Conservation (phyloP, 2,329 filamentous ascomycete species). For the Pseudogymnoascus verrucosus region DNA sequence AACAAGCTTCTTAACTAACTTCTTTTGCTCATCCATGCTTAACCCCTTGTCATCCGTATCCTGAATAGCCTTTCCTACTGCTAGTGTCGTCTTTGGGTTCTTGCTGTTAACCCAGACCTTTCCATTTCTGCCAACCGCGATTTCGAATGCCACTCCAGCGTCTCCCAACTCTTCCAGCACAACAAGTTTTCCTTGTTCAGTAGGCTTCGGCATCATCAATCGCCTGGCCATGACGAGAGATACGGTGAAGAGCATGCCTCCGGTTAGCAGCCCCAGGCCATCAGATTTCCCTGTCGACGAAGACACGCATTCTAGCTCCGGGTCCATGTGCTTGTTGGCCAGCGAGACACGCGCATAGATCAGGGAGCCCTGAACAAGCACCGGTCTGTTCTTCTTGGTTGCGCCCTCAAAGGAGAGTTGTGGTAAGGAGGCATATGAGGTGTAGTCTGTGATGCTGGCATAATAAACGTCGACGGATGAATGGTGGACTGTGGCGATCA, state of each 20-base stretch:
- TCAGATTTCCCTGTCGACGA: constrained; percentile 80
- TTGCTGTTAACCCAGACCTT: constrained; percentile 85
- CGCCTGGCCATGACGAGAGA: constrained; percentile 76
- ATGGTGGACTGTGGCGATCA: constrained; percentile 79
- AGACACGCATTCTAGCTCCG: constrained; percentile 85
- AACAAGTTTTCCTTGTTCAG: constrained; percentile 54
- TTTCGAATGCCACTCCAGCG: constrained; percentile 80
- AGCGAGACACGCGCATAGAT: constrained; percentile 82
- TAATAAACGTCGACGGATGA: constrained; percentile 70
- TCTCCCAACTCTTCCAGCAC: constrained; percentile 71
- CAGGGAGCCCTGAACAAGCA: constrained; percentile 64
- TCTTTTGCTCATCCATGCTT: constrained; percentile 59
- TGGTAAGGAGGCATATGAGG: constrained; percentile 61
- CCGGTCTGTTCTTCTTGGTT: constrained; percentile 82
- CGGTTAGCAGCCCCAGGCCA: constrained; percentile 73
- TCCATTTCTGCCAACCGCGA: constrained; percentile 87
- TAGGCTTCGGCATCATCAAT: constrained; percentile 57
- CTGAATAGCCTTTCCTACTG: constrained; percentile 69
- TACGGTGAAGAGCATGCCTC: constrained; percentile 79
- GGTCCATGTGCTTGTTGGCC: constrained; percentile 74
- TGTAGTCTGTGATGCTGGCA: constrained; percentile 63
- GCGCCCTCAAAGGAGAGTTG: constrained; percentile 90
- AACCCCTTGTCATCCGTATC: constrained; percentile 66
- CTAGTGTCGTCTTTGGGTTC: constrained; percentile 61
- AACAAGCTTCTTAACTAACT: constrained; percentile 58